phyloP scores from a whole-genome alignment of 176 grass and related monocot genomes.

The Tuctoria greenei region DNA sequence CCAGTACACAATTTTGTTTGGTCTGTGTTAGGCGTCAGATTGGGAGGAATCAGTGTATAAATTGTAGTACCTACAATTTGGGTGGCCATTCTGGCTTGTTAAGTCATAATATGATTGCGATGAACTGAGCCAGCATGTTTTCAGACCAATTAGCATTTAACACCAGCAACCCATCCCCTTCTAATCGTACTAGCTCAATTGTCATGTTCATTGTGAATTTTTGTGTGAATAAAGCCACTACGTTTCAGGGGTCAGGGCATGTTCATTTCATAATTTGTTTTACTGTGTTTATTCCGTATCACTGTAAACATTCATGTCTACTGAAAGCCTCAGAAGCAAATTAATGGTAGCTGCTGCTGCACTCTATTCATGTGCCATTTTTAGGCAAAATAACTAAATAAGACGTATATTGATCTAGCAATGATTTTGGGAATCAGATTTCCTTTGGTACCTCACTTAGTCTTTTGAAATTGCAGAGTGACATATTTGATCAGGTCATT shows the following conservation, averaged over 20 bases:
- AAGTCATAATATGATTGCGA: not conserved
- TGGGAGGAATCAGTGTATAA: not conserved
- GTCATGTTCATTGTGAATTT: not conserved
- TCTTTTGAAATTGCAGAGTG: conserved; percentile 49
- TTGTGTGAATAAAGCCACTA: not conserved
- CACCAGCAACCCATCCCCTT: not conserved
- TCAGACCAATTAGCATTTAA: not conserved
- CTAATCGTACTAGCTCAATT: not conserved
- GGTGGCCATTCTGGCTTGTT: not conserved
- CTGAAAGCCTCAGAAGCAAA: not conserved
- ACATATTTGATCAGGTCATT: conserved; percentile 83
- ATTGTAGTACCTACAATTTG: not conserved
- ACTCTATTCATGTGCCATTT: not conserved
- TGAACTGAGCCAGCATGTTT: not conserved
- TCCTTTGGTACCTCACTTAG: conserved; percentile 10
- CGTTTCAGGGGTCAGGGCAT: not conserved
- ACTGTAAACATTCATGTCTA: not conserved
- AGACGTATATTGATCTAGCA: not conserved
- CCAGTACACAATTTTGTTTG: not conserved
- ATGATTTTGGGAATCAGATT: conserved; percentile 1
- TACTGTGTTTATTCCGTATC: not conserved
- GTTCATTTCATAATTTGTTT: not conserved
- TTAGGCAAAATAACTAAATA: not conserved
- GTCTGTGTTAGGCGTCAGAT: not conserved
- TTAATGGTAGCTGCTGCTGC: not conserved